Percentiles rank a stretch among this genome's conserved stretches.
Evolutionary conservation across 2,329 filamentous ascomycete species (phyloP).

Genomic region (Fusarium solani-melongenae): DNA sequence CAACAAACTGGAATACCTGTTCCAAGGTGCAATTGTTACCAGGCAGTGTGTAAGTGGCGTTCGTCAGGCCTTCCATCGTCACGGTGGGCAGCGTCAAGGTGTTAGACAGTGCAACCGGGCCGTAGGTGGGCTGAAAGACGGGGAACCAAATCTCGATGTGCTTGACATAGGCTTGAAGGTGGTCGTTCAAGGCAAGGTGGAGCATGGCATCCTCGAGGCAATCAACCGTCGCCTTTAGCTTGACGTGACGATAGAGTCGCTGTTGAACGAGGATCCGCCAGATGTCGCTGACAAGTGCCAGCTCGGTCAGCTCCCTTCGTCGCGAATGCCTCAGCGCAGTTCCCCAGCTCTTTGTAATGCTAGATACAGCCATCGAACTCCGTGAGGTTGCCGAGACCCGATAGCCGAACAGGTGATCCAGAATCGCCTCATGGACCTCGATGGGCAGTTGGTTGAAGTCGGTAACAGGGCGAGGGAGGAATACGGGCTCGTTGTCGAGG

Average conservation of each 20-base stretch:
- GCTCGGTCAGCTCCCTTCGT: conserved; percentile 72
- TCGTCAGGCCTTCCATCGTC: conserved; percentile 66
- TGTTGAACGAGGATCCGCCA: conserved; percentile 78
- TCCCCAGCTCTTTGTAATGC: conserved; percentile 69
- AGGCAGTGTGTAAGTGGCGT: conserved; percentile 68
- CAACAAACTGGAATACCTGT: conserved; percentile 74
- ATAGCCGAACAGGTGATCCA: conserved; percentile 78
- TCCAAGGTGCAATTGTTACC: conserved; percentile 76
- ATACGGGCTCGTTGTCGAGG: conserved; percentile 27
- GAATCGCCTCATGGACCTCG: conserved; percentile 78
- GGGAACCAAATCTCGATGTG: conserved; percentile 84
- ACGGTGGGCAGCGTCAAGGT: conserved; percentile 62
- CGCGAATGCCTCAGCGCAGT: conserved; percentile 74
- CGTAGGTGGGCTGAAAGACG: conserved; percentile 71
- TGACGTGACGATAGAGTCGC: conserved; percentile 79
- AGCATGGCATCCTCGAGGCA: conserved; percentile 68
- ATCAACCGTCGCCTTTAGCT: conserved; percentile 76
- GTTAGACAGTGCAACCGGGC: conserved; percentile 55
- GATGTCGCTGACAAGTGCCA: conserved; percentile 70
- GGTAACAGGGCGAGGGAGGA: conserved; percentile 35
- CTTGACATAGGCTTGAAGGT: conserved; percentile 73
- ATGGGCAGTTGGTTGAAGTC: conserved; percentile 68
- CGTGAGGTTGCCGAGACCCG: conserved; percentile 70
- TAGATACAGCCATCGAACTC: conserved; percentile 64
- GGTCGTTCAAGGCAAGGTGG: conserved; percentile 69